phyloP scores from a whole-genome alignment of 805 yeast genomes.

The Lipomyces chichibuensis region DNA sequence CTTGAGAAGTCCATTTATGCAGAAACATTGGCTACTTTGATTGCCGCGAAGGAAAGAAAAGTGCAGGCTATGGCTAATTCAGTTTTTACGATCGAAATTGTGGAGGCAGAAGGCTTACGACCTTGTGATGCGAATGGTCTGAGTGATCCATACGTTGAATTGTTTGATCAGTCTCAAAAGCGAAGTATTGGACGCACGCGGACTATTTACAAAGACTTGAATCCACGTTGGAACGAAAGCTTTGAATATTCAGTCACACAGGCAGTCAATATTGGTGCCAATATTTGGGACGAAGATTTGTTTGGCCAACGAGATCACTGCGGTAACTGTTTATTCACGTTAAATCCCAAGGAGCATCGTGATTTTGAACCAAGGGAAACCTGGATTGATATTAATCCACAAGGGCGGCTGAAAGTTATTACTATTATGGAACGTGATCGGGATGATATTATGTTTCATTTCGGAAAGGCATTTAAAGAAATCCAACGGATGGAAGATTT shows the following conservation, averaged over 20 bases:
- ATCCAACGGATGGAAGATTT: slow-evolving; percentile 67
- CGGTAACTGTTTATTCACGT: slow-evolving; percentile 62
- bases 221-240: slow-evolving; percentile 82
- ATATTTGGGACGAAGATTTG: slow-evolving; percentile 69
- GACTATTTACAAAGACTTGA: slow-evolving; percentile 58
- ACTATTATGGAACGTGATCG: slow-evolving; percentile 79
- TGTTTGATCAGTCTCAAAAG: slow-evolving; percentile 59
- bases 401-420: slow-evolving; percentile 68
- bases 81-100: slow-evolving; percentile 64
- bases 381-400: slow-evolving; percentile 62
- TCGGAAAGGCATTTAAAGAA: slow-evolving; percentile 74
- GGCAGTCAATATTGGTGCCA: slow-evolving; percentile 51
- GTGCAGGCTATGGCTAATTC: slow-evolving; percentile 43
- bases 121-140: slow-evolving; percentile 53
- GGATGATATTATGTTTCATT: slow-evolving; percentile 75
- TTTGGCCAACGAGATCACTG: slow-evolving; percentile 62
- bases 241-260: slow-evolving; percentile 5
- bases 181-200: slow-evolving; percentile 70
- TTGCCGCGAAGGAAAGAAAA: slow-evolving; percentile 40
- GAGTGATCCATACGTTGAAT: slow-evolving; percentile 60
- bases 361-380: slow-evolving; percentile 70
- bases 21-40: slow-evolving; percentile 54
- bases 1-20: slow-evolving; percentile 64
- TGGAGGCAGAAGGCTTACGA: slow-evolving; percentile 64
- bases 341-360: slow-evolving; percentile 64